Evolutionary conservation across 306 rosid genomes (phyloP), one percentile per base, ranked within the genome.

Genomic region (Corylus americana): DNA sequence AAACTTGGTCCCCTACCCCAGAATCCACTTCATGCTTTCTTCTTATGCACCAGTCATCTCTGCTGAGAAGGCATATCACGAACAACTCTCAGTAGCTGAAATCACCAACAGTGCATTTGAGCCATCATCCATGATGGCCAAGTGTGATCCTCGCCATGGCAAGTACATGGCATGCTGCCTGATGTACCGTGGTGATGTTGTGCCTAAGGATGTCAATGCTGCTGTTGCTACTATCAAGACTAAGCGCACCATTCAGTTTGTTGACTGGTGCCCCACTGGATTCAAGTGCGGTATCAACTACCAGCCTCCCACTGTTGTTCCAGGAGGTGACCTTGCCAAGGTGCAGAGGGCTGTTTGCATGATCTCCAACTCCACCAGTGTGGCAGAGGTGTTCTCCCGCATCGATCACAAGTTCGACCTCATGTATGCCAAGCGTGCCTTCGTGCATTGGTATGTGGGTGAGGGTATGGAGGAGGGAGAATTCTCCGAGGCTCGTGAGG

Each of bases 401-500:
- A 94, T 94, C 45, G 97, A 92, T 58, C 96, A 90, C 78, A 94
- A 92, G 87, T 94, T 94, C 71, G 98, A 94, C 37, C 96, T 94
- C 75, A 92, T 94, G 98, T 94, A 89, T 80, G 90, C 97, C 51
- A 94, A 94, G 86, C 87, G 97, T 4, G 98, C 97, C 16, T 94
- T 92, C 8, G 98, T 94, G 71, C 98, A 94, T 77, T 94, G 98
- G 98, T 94, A 94, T 6, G 98, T 94, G 55, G 98, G 98, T 67
- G 98, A 94, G 87, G 98, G 98, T 51, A 94, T 94, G 98, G 98
- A 94, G 75, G 98, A 94, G 82, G 98, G 98, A 31, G 98, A 94
- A 79, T 94, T 94, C 79, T 94, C 98, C 0, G 98, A 94, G 79
- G 97, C 98, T 67, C 94, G 97, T 61, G 97, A 94, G 86, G 97